phyloP scores from a whole-genome alignment of 148 eudicot genomes.

The Silene latifolia region DNA sequence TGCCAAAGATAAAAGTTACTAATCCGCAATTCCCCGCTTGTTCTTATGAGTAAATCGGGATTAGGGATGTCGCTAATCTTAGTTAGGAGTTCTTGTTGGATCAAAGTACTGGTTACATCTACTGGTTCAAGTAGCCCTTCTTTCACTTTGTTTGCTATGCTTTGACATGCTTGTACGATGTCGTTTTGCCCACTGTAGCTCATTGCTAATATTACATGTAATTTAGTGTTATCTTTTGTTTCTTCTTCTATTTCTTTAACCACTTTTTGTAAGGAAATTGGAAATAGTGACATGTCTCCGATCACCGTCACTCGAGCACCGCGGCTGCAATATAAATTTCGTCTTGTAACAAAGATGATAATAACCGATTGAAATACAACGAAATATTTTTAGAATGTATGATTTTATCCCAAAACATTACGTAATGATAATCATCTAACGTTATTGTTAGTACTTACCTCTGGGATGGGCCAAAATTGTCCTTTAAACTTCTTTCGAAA shows the following conservation, averaged over 20 bases:
- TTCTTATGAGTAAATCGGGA: constrained; percentile 47
- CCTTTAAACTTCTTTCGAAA: constrained; percentile 15
- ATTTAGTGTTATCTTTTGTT: constrained; percentile 21
- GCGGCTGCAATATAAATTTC: constrained; percentile 1
- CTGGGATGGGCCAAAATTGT: not conserved
- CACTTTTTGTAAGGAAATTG: constrained; percentile 21
- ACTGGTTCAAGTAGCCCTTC: constrained; percentile 25
- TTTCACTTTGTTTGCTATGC: constrained; percentile 34
- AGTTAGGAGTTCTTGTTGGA: constrained; percentile 38
- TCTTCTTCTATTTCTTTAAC: constrained; percentile 22
- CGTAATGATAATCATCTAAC: too few species aligned
- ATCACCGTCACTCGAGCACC: constrained; percentile 27
- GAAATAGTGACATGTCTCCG: constrained; percentile 28
- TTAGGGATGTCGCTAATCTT: constrained; percentile 19
- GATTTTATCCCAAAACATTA: too few species aligned
- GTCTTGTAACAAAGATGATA: not conserved
- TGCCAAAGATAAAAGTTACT: constrained; percentile 48
- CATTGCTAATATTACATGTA: constrained; percentile 15
- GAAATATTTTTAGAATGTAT: too few species aligned
- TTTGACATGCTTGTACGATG: constrained; percentile 35
- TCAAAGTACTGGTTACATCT: constrained; percentile 28
- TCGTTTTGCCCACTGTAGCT: constrained; percentile 35
- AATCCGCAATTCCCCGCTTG: constrained; percentile 34
- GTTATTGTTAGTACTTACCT: constrained; percentile 6
- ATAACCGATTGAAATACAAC: too few species aligned